Base-by-base conservation (phyloP, 1,139 yeast genomes). In the Protomyces pachydermus region DNA sequence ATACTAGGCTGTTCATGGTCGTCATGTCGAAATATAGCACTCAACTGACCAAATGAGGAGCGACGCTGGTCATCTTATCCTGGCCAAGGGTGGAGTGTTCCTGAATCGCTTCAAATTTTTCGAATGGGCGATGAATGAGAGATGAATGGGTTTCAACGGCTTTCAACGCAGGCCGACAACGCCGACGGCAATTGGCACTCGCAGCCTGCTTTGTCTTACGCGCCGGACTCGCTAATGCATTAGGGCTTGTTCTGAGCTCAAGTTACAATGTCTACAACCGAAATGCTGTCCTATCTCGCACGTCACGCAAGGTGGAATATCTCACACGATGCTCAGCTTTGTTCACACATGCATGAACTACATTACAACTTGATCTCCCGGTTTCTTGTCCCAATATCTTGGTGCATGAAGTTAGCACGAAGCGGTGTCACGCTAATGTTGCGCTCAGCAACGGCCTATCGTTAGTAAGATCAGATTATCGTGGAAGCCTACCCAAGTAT, bases 361-460 rank as follows among this genome's bases (percentile, higher is more conserved):
- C 9, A 37, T 37, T 42, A 42, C 48, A n/a, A 34, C 56, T 58
- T 58, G 42, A 58, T 58, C 37, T 58, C 62, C 25, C 62, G 46
- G 18, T 52, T 50, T 18, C 42, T 52, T 3, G 52, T 16, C 16
- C 52, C 54, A 42, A 58, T 39, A 3, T 37, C 45, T 14, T 51
- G 50, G 16, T 58, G 62, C 88, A 54, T 81, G 16, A 60, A 91
- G 1, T 84, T 81, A 0, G 97, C 96, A 70, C 83, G 82, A 68
- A 93, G 76, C 0, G 97, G 96, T 3, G 97, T 89, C 12, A 93
- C 93, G 71, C 95, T 85, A 38, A 60, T 39, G 56, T 58, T 39
- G 39, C 54, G 53, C 56, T 58, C 52, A 3, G 62, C 62, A 3
- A 58, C 56, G 18, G 48, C 48, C 48, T 42, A 16, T 42, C 16